Base-by-base conservation (phyloP, 2,329 filamentous ascomycete species). In the Dothideomycetidae sp. region DNA sequence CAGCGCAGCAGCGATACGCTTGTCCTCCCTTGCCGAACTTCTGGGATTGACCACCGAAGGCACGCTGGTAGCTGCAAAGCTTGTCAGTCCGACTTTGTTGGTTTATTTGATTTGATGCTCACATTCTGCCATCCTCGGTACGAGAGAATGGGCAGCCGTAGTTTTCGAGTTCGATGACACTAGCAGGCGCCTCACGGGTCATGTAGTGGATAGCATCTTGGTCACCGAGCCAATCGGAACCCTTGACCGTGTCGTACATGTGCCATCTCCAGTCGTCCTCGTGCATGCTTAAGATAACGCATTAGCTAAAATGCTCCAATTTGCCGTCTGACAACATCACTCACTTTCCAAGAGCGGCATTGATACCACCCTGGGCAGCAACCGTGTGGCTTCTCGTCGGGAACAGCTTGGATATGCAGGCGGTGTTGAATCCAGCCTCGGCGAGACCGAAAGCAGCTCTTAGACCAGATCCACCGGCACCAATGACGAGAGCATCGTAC, bases 221-320 rank as follows among this genome's bases (percentile, higher is more conserved):
- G 62, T 94, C 86, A 61, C 86, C 86, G 36, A 94, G 75, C 86
- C 86, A 94, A 69, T 94, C 86, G 48, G 83, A 93, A 48, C 86
- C 86, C 71, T 94, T 94, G 58, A 94, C 86, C 30, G 86, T 94
- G 62, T 94, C 86, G 70, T 94, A 94, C 86, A 94, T 94, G 67
- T 94, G 86, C 86, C 86, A 94, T 70, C 85, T 78, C 86, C 86
- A 94, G 67, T 94, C 85, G 55, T 94, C 86, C 68, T 88, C 75
- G 71, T 93, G 85, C 86, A 94, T 94, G 68, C 57, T 62, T 41
- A 35, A 11, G 37, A 21, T 7, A 23, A 32, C 9, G 15, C 31
- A 18, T 44, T 35, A 43, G 42, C 31, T 33, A 15, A 18, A 30
- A 28, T 33, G 17, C 5, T 5, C 16, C 18, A 23, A 19, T n/a